Evolutionary conservation across 1,284 basidiomycete genomes (phyloP).

Genomic region (Dichomitus squalens): DNA sequence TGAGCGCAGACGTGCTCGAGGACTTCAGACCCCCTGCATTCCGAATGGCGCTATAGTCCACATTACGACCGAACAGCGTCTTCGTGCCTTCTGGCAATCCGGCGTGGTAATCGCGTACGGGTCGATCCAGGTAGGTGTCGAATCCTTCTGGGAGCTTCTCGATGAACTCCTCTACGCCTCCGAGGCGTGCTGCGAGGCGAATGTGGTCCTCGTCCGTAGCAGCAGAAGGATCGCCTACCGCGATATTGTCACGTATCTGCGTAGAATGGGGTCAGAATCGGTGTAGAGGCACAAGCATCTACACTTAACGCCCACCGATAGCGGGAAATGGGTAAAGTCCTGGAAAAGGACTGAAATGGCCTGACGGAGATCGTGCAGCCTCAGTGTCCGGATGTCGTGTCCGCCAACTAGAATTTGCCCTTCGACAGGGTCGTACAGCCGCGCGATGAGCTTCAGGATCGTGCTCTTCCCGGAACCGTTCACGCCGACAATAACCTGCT

Average conservation of each 20-base stretch:
- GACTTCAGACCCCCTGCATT: constrained; percentile 43
- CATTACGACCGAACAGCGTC: constrained; percentile 58
- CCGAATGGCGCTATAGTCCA: constrained; percentile 55
- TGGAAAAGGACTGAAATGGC: constrained; percentile 74
- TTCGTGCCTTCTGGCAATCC: constrained; percentile 63
- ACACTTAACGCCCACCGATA: constrained; percentile 48
- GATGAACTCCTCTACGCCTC: constrained; percentile 68
- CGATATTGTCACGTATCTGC: constrained; percentile 79
- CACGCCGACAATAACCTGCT: constrained; percentile 71
- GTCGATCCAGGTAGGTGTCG: constrained; percentile 70
- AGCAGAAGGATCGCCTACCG: constrained; percentile 60
- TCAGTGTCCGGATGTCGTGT: constrained; percentile 59
- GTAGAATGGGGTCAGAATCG: not conserved
- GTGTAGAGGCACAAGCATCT: constrained; percentile 15
- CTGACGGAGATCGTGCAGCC: constrained; percentile 61
- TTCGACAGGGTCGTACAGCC: constrained; percentile 69
- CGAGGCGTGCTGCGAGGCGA: constrained; percentile 63
- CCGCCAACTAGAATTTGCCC: constrained; percentile 71
- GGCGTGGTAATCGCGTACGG: constrained; percentile 68
- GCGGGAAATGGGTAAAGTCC: constrained; percentile 75
- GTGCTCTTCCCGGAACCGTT: constrained; percentile 83
- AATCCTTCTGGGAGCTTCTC: constrained; percentile 64
- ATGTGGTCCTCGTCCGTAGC: constrained; percentile 56
- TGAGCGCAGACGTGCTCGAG: constrained; percentile 47
- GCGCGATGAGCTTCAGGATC: constrained; percentile 60